Percentiles rank a stretch among this genome's conserved stretches.
Conservation (phyloP, 163 green algal genomes). For the Trebouxia gelatinosa region DNA sequence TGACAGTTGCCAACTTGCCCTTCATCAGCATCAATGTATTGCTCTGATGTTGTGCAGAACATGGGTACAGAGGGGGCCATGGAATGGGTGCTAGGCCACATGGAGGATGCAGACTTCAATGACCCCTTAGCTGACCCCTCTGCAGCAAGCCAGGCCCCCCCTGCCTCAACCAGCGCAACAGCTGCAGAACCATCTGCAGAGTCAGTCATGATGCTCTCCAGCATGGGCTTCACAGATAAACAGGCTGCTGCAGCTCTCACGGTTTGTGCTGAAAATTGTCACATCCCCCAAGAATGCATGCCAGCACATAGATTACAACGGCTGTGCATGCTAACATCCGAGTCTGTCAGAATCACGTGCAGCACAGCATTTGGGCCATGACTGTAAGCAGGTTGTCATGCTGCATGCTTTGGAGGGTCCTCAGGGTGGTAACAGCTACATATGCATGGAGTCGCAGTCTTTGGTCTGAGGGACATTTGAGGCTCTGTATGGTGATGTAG, state of each 20-base stretch:
- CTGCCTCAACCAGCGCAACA: constrained; percentile 14
- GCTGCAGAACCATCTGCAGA: constrained; percentile 32
- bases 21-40: no score
- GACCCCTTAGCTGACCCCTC: constrained; percentile 56
- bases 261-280: no score
- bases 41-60: constrained; percentile 49
- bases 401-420: background rate
- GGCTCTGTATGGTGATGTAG: background rate
- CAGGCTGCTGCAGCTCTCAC: constrained; percentile 42
- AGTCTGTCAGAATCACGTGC: background rate
- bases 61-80: constrained; percentile 75
- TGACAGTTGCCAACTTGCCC: no score
- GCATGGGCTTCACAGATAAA: constrained; percentile 83
- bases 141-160: constrained; percentile 24
- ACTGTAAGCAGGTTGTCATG: background rate
- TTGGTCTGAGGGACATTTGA: background rate
- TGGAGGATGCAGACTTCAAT: constrained; percentile 90
- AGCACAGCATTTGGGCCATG: background rate
- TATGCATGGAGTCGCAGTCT: background rate
- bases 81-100: constrained; percentile 90
- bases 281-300: no score
- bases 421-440: no score
- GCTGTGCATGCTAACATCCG: constrained; percentile 8
- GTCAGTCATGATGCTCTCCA: constrained; percentile 62
- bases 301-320: no score